Evolutionary conservation across 108 stramenopile species (phyloP).

Genomic region (Discostella pseudostelligera): DNA sequence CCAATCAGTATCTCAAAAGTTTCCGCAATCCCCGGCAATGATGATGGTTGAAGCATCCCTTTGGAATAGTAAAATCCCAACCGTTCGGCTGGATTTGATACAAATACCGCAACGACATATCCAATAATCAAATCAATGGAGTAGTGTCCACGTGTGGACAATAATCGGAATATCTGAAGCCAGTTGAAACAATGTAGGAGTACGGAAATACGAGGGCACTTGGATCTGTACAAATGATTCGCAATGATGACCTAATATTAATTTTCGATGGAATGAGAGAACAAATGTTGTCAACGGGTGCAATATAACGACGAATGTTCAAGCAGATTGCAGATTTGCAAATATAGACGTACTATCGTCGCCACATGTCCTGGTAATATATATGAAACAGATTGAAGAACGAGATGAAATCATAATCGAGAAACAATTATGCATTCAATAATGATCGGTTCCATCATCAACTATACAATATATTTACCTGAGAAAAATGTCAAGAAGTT

Average conservation of each 20-base stretch:
- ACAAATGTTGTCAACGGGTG: background rate
- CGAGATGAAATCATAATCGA: too few relatives aligned
- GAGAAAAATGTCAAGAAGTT: slow-evolving; percentile 48
- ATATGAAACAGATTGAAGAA: background rate
- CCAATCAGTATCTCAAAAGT: slow-evolving; percentile 32
- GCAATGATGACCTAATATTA: slow-evolving; percentile 28
- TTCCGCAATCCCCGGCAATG: slow-evolving; percentile 13
- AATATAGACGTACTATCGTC: slow-evolving; percentile 18
- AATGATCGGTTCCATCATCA: too few relatives aligned
- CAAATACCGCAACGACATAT: slow-evolving; percentile 43
- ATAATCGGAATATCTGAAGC: slow-evolving; percentile 40
- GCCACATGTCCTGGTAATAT: slow-evolving; percentile 31
- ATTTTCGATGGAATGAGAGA: background rate
- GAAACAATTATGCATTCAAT: too few relatives aligned
- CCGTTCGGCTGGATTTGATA: slow-evolving; percentile 41
- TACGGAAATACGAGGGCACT: slow-evolving; percentile 4
- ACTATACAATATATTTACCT: too few relatives aligned
- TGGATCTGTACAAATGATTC: slow-evolving; percentile 43
- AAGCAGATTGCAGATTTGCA: background rate
- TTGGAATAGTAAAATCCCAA: slow-evolving; percentile 33
- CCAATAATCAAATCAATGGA: slow-evolving; percentile 60
- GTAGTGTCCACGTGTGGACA: slow-evolving; percentile 60
- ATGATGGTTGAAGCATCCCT: slow-evolving; percentile 11
- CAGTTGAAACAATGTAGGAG: slow-evolving; percentile 40
- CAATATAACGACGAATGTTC: background rate